Conservation (phyloP, 2,329 filamentous ascomycete species). For the Clonostachys sp. region DNA sequence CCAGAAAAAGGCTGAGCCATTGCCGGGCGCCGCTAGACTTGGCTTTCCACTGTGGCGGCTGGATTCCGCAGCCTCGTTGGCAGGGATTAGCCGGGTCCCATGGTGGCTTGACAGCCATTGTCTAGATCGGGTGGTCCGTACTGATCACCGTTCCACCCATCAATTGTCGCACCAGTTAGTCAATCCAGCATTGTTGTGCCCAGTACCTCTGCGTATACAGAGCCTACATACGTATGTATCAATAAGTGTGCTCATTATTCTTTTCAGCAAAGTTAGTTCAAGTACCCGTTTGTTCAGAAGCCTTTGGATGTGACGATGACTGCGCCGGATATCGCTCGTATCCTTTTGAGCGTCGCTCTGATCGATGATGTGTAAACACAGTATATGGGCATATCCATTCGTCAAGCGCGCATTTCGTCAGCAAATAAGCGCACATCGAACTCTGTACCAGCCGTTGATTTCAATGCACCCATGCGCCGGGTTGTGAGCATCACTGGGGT, state of each 20-base stretch:
- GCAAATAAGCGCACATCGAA: not conserved
- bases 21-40: slow-evolving; percentile 3
- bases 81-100: not conserved
- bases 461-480: not conserved
- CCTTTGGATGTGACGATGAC: no score
- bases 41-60: slow-evolving; percentile 9
- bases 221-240: not conserved
- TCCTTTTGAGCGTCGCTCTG: no score
- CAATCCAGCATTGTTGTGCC: not conserved
- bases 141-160: not conserved
- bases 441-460: not conserved
- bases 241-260: not conserved
- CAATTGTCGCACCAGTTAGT: not conserved
- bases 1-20: slow-evolving; percentile 2
- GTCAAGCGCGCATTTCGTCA: no score
- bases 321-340: no score
- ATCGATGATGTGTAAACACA: no score
- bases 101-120: no score
- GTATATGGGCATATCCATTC: no score
- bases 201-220: not conserved
- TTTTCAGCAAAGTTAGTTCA: no score
- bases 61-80: slow-evolving; percentile 9
- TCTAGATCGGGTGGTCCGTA: not conserved
- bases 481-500: not conserved
- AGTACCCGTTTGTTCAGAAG: no score